Base-by-base conservation (phyloP, 2,329 filamentous ascomycete species). In the Colletotrichum eremochloae region DNA sequence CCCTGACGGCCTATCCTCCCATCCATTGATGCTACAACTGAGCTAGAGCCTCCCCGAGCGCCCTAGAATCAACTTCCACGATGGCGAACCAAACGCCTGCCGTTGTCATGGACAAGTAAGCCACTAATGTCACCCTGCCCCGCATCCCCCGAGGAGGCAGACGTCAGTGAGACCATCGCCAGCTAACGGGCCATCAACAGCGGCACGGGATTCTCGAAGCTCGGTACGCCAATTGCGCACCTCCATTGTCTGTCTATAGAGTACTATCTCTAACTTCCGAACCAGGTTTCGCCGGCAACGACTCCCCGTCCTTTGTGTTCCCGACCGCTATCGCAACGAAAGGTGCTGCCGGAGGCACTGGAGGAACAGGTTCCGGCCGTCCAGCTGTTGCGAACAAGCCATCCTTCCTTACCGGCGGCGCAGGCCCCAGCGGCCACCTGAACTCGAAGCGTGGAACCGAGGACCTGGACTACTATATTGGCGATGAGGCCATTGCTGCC, bases 41-140 rank as follows among this genome's bases (percentile, higher is more conserved):
- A 68, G 40, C 69, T 69, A 70, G 69, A 72, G 48, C 69, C 44
- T 40, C 33, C 15, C 52, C 55, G 61, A 74, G 72, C n/a, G 62
- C 60, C 64, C 62, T 61, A 52, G 24, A 46, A 63, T 46, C 57
- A n/a, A 60, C 58, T 67, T 60, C 31, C 58, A 63, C 52, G 36
- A 99, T 99, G 96, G 96, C 96, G 82, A 93, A 93, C 87, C 96
- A 98, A 91, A 98, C 96, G 82, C 96, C 96, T 80, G 96, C 96
- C 94, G 96, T 99, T 98, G 96, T 99, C 94, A 99, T 99, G 96
- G 96, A 99, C 96, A 99, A 99, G 96, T 98, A 92, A 86, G 94
- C 89, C 79, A 74, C 82, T 66, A 73, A 72, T 68, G 61, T 74
- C 66, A 69, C 70, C 70, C 63, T 67, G 73, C 80, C 78, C 77